Evolutionary conservation across 129 eudicot species (phyloP), one percentile per base, ranked within the genome.

Genomic region (Lactuca saligna): DNA sequence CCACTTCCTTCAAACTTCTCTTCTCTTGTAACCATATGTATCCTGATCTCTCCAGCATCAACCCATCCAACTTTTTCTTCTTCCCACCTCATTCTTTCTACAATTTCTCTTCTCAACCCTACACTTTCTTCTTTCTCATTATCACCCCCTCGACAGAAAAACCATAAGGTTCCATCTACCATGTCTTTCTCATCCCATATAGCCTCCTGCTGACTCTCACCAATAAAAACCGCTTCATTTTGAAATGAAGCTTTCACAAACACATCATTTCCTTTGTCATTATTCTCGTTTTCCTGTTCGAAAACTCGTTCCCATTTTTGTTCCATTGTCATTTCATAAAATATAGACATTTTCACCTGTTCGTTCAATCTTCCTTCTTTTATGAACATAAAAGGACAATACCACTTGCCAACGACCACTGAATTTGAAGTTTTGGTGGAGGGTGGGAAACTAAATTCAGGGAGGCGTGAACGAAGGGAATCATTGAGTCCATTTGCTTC

Each of bases 371-470:
- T 55, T 20, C 87, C 85, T 9, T 91, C 96, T 38, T 82, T 80
- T n/a, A 91, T 65, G 42, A 91, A 91, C 72, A 91, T 54, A 63
- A 87, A 91, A 50, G 95, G 97, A 16, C 82, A 74, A 55, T 86
- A 86, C 97, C 97, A 88, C 76, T 86, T 88, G 12, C 97, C 97
- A 33, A 91, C 81, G 0, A 65, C 73, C 44, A 71, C 80, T 1
- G 68, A 25, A 7, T 72, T 56, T 5, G 90, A 82, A 70, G 71
- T 16, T 54, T 84, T 71, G 10, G 34, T n/a, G 0, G 85, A 68
- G 5, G 57, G 31, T 8, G 83, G 68, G 41, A 78, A 72, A n/a
- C 63, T 76, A 2, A 80, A 50, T 7, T 69, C 72, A 3, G 91
- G 96, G 35, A 82, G 87, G 6, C 66, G 78, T 31, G 84, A 73